Base-by-base conservation (phyloP, 768 basidiomycete genomes). In the Hydnomerulius pinastri region DNA sequence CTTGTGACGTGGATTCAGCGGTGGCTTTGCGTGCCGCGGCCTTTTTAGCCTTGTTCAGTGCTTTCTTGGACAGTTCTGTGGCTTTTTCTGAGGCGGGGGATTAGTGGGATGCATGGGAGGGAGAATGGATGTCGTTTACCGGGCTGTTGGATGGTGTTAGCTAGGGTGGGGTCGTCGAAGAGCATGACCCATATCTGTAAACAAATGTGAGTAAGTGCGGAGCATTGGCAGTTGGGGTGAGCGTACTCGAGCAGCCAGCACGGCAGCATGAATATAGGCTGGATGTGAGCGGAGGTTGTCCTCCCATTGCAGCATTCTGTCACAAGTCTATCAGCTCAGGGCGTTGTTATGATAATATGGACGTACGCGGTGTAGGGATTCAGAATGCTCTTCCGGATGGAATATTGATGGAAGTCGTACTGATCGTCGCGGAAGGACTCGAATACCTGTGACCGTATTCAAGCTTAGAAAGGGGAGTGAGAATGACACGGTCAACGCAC, bases 341-440 rank as follows among this genome's bases (percentile, higher is more conserved):
- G 36, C 43, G 35, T 46, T 48, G 40, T n/a, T n/a, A n/a, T n/a
- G 20, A 17, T 37, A 38, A 54, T 20, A 27, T 42, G 27, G 10
- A 73, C 88, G 53, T 58, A 98, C 96, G 84, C 82, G 46, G 90
- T 53, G 65, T 98, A 98, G 11, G 92, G 82, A 46, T 85, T 87
- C 28, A 98, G 71, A 7, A 90, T 96, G 60, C 86, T 90, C 59
- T 90, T 93, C 46, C 97, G 85, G 57, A 98, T 57, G 57, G 91
- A 91, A 68, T 98, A 99, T 6, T 88, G 84, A 66, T 99, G 97
- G 77, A 99, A 99, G 68, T 99, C 97, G 59, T 88, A 98, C 70
- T 98, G 94, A 62, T 97, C 95, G 57, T 98, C 93, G 56, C 97
- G 92, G 56, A 90, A 81, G 45, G 89, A 88, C 46, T 86, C 79